Conservation (phyloP, 805 yeast species). For the Kregervanrija fluxuum region DNA sequence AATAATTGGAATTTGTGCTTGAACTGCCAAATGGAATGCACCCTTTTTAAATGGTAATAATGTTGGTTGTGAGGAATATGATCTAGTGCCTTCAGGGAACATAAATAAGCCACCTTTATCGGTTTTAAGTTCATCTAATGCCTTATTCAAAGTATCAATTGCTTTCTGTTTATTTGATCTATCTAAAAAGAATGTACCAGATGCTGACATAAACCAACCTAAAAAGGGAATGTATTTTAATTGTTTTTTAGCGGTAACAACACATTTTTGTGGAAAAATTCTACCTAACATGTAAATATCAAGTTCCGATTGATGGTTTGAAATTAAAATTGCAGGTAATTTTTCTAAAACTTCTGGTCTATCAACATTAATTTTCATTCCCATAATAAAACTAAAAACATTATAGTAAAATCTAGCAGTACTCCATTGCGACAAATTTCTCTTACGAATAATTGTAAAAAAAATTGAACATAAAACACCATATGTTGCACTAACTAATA, state of each 20-base stretch:
- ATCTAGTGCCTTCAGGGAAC: conserved; percentile 97
- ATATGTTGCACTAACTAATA: conserved; percentile 57
- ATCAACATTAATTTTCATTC: conserved; percentile 61
- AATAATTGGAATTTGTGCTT: conserved; percentile 81
- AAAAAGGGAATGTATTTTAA: conserved; percentile 79
- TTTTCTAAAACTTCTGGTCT: conserved; percentile 53
- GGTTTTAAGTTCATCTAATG: conserved; percentile 53
- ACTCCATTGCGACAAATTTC: conserved; percentile 78
- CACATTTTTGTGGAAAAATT: conserved; percentile 79
- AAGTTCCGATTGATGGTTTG: conserved; percentile 88
- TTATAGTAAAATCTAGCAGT: conserved; percentile 79
- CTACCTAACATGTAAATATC: conserved; percentile 79
- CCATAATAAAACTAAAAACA: conserved; percentile 52
- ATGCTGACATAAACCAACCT: conserved; percentile 94
- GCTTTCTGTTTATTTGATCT: conserved; percentile 73
- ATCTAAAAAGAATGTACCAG: conserved; percentile 89
- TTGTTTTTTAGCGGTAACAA: conserved; percentile 87
- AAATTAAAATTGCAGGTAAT: conserved; percentile 70
- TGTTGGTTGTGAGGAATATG: conserved; percentile 59
- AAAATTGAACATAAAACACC: conserved; percentile 73
- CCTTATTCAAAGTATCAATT: conserved; percentile 62
- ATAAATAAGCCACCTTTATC: conserved; percentile 73
- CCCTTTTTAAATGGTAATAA: conserved; percentile 93
- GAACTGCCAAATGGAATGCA: conserved; percentile 94
- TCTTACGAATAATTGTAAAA: conserved; percentile 63